These are phyloP conservation scores for Naganishia liquefaciens DNA, from an alignment of 1,284 basidiomycete genomes.

Conservation along the genomic window DNA sequence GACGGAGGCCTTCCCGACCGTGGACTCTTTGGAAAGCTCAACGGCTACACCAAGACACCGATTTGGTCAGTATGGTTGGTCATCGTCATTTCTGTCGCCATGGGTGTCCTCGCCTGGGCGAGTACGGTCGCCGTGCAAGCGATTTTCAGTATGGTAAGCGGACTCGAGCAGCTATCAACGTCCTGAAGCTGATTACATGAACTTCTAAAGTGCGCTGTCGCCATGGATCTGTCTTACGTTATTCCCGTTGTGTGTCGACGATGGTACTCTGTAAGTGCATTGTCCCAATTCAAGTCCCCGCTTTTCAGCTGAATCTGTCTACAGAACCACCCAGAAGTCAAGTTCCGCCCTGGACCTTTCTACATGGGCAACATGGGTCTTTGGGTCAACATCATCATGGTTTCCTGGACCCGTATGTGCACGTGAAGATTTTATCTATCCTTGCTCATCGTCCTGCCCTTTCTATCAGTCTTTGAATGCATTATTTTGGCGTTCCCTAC, in stretches of 20 bases:
- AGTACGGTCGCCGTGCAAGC: slow-evolving; percentile 77
- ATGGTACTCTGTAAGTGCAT: slow-evolving; percentile 38
- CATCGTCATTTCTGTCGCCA: slow-evolving; percentile 61
- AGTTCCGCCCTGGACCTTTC: slow-evolving; percentile 49
- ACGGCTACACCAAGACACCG: slow-evolving; percentile 69
- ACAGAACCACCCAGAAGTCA: slow-evolving; percentile 43
- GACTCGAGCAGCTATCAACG: neutral
- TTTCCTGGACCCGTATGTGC: slow-evolving; percentile 35
- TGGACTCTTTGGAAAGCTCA: slow-evolving; percentile 74
- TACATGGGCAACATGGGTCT: slow-evolving; percentile 43
- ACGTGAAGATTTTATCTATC: neutral
- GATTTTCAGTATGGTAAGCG: slow-evolving; percentile 60
- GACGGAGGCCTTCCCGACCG: slow-evolving; percentile 71
- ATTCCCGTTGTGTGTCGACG: slow-evolving; percentile 47
- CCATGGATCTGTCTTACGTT: slow-evolving; percentile 45
- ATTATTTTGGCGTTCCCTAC: slow-evolving; percentile 43
- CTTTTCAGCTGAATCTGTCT: neutral
- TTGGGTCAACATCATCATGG: slow-evolving; percentile 45
- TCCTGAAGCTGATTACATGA: neutral
- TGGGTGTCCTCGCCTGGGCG: slow-evolving; percentile 70
- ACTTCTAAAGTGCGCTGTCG: slow-evolving; percentile 40
- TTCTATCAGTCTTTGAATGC: slow-evolving; percentile 40
- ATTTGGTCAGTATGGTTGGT: slow-evolving; percentile 79
- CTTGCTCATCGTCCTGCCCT: neutral
- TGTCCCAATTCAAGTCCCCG: neutral